Base-by-base conservation (phyloP, 768 basidiomycete species). In the Podaxis pistillaris region DNA sequence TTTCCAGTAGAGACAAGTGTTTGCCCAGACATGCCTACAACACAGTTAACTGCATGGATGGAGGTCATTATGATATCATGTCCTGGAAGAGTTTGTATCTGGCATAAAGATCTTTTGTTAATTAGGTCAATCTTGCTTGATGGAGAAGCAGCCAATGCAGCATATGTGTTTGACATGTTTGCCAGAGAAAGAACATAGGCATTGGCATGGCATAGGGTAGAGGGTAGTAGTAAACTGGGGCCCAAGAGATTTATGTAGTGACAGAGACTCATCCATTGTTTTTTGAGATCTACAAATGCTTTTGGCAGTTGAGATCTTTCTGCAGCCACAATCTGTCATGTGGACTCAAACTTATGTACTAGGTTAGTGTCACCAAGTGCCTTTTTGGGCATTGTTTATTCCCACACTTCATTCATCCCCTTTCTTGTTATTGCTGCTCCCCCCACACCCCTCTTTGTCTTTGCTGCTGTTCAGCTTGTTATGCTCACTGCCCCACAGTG, bases 51-150 rank as follows among this genome's bases (percentile, higher is more conserved):
- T 0, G 82, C 72, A 56, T 80, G 77, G 52, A 91, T 74, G 38
- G 81, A 78, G 0, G 90, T 87, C 1, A 82, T 88, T 8, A 83
- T 83, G 0, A 70, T 69, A 56, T 78, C 77, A 64, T 92, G 91
- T 6, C 86, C 90, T 17, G 77, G 66, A 24, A 92, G 77, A 3
- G 78, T 79, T 41, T 78, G 73, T 12, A 81, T 70, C 8, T 69
- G 69, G 54, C 75, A 81, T 17, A 91, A 72, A 37, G 83, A 83
- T 1, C 74, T 67, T 69, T 80, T 87, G 73, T 91, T 89, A 68
- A 87, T 85, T 24, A 92, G 72, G 69, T 88, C 78, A 66, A 93
- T 89, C 28, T 77, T 75, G 67, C 90, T 85, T n/a, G 86, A 77
- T 4, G 85, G 84, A 1, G 86, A 78, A 5, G 89, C 89, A 0